A percentile compares a stretch with the other conserved stretches of the same genome.
phyloP scores from a whole-genome alignment of 352 stramenopile species.

The Globisporangium cylindrosporum region DNA sequence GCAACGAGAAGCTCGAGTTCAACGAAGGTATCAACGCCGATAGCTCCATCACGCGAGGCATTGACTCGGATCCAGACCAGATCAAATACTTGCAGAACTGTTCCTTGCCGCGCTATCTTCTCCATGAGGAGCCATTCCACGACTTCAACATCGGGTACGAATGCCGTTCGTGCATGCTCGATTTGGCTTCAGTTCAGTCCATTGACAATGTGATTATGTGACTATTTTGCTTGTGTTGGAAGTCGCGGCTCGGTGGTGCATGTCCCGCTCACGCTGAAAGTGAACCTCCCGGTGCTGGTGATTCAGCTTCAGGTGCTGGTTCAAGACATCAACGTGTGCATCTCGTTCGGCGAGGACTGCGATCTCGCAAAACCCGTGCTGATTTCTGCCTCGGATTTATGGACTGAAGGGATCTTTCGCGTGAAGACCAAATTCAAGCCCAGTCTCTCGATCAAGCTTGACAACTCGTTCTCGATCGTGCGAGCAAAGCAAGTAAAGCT shows the following conservation, averaged over 20 bases:
- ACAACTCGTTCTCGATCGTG: slow-evolving; percentile 72
- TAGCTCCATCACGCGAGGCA: slow-evolving; percentile 24
- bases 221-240: background rate
- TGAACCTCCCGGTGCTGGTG: slow-evolving; percentile 11
- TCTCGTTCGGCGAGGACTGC: slow-evolving; percentile 24
- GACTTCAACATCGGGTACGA: slow-evolving; percentile 48
- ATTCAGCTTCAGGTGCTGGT: slow-evolving; percentile 38
- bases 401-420: slow-evolving; percentile 48
- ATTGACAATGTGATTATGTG: background rate
- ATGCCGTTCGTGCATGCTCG: background rate
- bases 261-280: slow-evolving; percentile 13
- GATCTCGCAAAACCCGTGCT: slow-evolving; percentile 38
- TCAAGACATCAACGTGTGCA: slow-evolving; percentile 37
- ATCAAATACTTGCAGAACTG: slow-evolving; percentile 55
- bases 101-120: slow-evolving; percentile 45
- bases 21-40: slow-evolving; percentile 19
- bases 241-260: slow-evolving; percentile 19
- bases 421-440: slow-evolving; percentile 18
- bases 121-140: slow-evolving; percentile 31
- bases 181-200: background rate
- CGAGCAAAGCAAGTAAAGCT: slow-evolving; percentile 54
- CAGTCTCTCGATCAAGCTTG: slow-evolving; percentile 38
- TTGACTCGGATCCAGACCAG: slow-evolving; percentile 35
- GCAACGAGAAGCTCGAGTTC: slow-evolving; percentile 20
- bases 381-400: slow-evolving; percentile 41